These are phyloP conservation scores for Dryas alaskensis DNA, from an alignment of 306 rosid species.

Conservation along the genomic window DNA sequence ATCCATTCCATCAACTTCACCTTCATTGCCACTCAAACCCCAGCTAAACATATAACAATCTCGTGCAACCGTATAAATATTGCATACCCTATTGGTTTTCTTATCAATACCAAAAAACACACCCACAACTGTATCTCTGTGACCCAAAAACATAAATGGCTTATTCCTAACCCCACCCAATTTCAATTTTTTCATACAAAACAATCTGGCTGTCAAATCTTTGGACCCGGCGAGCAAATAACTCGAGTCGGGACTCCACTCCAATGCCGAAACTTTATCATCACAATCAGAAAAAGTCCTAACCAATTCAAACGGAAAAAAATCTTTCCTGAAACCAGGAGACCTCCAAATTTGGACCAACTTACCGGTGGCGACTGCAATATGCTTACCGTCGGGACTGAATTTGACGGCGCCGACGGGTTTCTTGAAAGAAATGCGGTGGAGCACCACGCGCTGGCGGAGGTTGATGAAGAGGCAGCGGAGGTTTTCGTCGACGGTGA, in stretches of 20 bases:
- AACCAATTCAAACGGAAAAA: constrained; percentile 66
- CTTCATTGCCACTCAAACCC: constrained; percentile 39
- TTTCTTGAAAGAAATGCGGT: constrained; percentile 74
- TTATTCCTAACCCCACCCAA: constrained; percentile 31
- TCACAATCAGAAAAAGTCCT: constrained; percentile 65
- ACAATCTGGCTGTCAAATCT: constrained; percentile 73
- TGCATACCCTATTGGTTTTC: constrained; percentile 48
- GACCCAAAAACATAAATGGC: constrained; percentile 75
- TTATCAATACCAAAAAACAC: constrained; percentile 67
- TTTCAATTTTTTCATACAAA: constrained; percentile 45
- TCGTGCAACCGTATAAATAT: constrained; percentile 66
- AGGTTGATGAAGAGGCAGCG: constrained; percentile 85
- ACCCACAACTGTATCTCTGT: constrained; percentile 76
- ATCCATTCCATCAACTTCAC: constrained; percentile 34
- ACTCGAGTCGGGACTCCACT: constrained; percentile 77
- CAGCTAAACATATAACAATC: constrained; percentile 72
- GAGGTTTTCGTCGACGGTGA: constrained; percentile 65
- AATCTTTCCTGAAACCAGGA: constrained; percentile 64
- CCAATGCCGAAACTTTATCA: constrained; percentile 54
- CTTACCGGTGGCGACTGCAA: constrained; percentile 80
- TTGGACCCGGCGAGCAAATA: constrained; percentile 75
- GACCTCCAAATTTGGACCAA: constrained; percentile 84
- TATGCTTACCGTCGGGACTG: constrained; percentile 56
- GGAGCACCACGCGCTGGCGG: constrained; percentile 81
- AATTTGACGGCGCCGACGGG: constrained; percentile 53